Conservation (phyloP, 306 rosid species). For the Pachyrhizus erosus region DNA sequence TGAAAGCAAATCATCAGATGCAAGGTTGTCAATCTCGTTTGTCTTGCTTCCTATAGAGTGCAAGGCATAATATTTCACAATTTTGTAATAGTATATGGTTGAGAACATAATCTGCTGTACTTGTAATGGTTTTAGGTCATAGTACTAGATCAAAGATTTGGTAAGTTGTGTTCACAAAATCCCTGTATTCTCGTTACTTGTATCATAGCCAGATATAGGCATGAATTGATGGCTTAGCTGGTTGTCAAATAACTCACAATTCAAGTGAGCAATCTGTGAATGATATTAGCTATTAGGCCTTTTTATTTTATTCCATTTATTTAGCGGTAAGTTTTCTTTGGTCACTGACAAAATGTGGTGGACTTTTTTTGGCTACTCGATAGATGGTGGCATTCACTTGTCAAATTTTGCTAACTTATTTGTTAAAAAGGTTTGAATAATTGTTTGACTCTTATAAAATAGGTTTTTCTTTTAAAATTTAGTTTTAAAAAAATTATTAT, state of each 20-base stretch:
- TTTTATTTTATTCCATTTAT: not conserved
- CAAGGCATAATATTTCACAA: constrained; percentile 59
- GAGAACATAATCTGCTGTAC: constrained; percentile 53
- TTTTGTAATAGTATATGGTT: constrained; percentile 57
- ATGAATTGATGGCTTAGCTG: constrained; percentile 45
- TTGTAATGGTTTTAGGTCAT: constrained; percentile 49
- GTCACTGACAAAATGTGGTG: not conserved
- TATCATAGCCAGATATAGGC: constrained; percentile 60
- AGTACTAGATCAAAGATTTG: constrained; percentile 41
- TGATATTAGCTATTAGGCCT: constrained; percentile 20
- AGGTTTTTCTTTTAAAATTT: no score
- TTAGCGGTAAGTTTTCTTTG: not conserved
- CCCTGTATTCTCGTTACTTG: constrained; percentile 60
- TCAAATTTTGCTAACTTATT: not conserved
- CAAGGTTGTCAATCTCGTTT: constrained; percentile 27
- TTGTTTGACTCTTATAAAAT: no score
- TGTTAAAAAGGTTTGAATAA: no score
- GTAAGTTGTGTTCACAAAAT: constrained; percentile 38
- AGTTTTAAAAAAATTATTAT: no score
- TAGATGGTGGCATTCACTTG: not conserved
- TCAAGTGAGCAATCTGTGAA: not conserved
- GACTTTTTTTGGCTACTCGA: not conserved
- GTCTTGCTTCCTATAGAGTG: constrained; percentile 42
- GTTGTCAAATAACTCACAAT: constrained; percentile 28
- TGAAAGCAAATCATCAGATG: constrained; percentile 37